phyloP scores from a whole-genome alignment of 805 yeast species.

The Candida multigemmis region DNA sequence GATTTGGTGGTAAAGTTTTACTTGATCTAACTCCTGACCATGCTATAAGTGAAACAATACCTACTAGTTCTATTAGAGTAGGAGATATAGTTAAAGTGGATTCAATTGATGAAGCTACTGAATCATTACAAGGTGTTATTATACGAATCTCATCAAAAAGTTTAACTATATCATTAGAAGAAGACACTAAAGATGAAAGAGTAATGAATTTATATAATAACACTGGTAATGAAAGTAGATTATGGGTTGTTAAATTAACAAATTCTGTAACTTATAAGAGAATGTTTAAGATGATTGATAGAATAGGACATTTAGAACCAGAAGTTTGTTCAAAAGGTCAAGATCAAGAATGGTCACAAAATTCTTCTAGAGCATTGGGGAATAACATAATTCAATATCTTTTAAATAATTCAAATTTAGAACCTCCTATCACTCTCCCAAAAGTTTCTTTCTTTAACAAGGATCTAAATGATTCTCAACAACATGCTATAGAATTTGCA shows the following conservation, averaged over 20 bases:
- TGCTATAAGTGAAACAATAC: conserved; percentile 26
- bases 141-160: conserved; percentile 39
- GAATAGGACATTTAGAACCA: conserved; percentile 40
- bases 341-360: too few relatives aligned
- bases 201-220: conserved; percentile 38
- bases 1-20: conserved; percentile 67
- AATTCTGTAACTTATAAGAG: conserved; percentile 68
- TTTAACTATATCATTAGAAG: conserved; percentile 55
- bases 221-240: conserved; percentile 29
- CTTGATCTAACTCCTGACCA: conserved; percentile 57
- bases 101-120: conserved; percentile 22
- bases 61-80: conserved; percentile 45
- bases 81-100: conserved; percentile 75
- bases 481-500: conserved; percentile 61
- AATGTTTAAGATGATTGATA: conserved; percentile 71
- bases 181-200: conserved; percentile 40
- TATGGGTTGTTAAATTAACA: conserved; percentile 62
- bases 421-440: conserved; percentile 10
- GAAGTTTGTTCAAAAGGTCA: too few relatives aligned
- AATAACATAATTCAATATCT: conserved; percentile 32
- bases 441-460: conserved; percentile 30
- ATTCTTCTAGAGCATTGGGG: too few relatives aligned
- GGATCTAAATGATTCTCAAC: conserved; percentile 60
- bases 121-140: conserved; percentile 55
- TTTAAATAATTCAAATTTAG: conserved; percentile 34